Conservation (phyloP, 2,329 filamentous ascomycete species). For the Phoma herbarum region DNA sequence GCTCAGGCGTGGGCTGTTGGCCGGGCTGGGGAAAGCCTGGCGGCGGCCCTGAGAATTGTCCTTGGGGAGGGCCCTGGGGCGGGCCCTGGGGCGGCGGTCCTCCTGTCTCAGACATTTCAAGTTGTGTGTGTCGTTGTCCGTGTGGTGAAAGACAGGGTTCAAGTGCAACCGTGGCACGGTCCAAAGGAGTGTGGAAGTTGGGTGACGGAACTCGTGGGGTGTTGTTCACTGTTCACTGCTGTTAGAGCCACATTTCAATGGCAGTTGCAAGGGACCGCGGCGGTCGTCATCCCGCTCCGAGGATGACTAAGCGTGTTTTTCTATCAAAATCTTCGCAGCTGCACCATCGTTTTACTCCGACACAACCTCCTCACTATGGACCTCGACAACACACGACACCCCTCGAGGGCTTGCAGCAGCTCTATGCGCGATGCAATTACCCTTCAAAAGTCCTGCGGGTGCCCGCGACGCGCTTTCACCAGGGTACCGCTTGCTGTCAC, state of each 20-base stretch:
- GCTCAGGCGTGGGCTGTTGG: conserved; percentile 76
- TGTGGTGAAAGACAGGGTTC: background rate
- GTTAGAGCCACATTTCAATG: conserved; percentile 25
- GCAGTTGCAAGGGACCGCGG: conserved; percentile 13
- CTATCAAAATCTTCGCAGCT: conserved; percentile 17
- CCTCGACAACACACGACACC: conserved; percentile 1
- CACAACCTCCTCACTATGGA: background rate
- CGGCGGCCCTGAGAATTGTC: conserved; percentile 25
- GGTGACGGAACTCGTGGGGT: conserved; percentile 15
- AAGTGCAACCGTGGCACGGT: conserved; percentile 8
- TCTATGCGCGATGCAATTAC: background rate
- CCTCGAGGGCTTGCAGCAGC: background rate
- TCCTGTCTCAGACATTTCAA: conserved; percentile 36
- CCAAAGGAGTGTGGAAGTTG: conserved; percentile 12
- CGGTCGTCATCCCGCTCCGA: conserved; percentile 12
- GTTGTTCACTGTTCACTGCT: conserved; percentile 14
- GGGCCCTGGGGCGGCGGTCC: conserved; percentile 27
- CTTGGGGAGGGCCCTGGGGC: conserved; percentile 32
- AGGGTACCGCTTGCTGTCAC: background rate
- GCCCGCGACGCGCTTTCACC: background rate
- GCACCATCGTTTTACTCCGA: background rate
- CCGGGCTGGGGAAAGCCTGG: conserved; percentile 48
- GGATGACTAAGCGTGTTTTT: conserved; percentile 18
- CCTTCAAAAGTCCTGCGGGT: background rate
- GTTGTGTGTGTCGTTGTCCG: conserved; percentile 6